Evolutionary conservation across 345 rosid genomes (phyloP), one percentile per base, ranked within the genome.

Genomic region (Sisymbrium altissimum): DNA sequence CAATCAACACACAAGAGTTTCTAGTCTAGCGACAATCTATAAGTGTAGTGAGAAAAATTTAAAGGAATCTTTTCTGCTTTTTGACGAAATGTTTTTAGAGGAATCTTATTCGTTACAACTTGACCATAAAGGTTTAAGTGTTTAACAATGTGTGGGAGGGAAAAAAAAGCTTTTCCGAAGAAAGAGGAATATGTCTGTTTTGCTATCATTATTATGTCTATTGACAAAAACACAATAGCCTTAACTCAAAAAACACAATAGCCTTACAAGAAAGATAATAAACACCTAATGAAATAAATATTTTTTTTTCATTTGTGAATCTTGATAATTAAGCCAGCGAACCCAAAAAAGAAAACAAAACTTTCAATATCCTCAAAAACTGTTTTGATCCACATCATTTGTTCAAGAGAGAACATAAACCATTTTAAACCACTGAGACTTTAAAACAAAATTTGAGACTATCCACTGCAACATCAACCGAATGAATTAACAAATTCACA

Each of bases 111-210:
- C 19, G 13, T 33, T 68, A 44, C 75, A 62, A 76, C 65, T 76
- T 69, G 75, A 43, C 68, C 10, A 53, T 56, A 69, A 56, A 69
- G 55, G 38, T 52, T 52, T 56, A 69, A 56, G 56, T 44, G 38
- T 52, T 52, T 66, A 33, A 52, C 71, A 52, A 52, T 66, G 29
- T 67, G 61, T 66, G 73, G 73, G 68, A 67, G 62, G 68, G 19
- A 33, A 13, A 65, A n/a, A 15, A 48, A 12, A 15, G 50, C 40
- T 76, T 68, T 68, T 53, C 79, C 74, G 74, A 76, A 43, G 65
- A 76, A 76, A 76, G 70, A 52, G 74, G 79, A 76, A 43, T 61
- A 5, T 62, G 74, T 69, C 38, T 62, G 43, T 35, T 76, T 68
- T 53, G 70, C 18, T 62, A 53, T 62, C 74, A 76, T 69, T 13